These are phyloP conservation scores for Rhodotorula sp. DNA, from an alignment of 1,284 basidiomycete genomes.

Conservation along the genomic window DNA sequence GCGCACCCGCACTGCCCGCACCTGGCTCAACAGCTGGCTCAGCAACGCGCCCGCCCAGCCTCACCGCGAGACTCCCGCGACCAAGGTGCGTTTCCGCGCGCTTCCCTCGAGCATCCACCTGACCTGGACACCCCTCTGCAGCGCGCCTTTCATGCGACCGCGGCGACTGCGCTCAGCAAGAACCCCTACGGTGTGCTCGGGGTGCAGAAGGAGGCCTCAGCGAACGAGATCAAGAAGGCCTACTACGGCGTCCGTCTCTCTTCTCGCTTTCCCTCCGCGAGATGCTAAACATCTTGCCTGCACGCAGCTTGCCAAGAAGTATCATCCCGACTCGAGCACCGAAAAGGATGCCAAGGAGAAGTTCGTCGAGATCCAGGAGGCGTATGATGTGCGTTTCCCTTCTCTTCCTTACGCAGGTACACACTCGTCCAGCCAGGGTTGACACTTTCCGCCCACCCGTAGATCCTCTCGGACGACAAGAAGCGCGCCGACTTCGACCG, in stretches of 20 bases:
- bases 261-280: conserved; percentile 1
- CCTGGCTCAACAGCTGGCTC: background rate
- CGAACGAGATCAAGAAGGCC: conserved; percentile 91
- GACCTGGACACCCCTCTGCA: background rate
- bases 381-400: conserved; percentile 80
- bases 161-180: conserved; percentile 62
- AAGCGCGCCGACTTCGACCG: conserved; percentile 92
- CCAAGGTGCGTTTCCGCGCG: conserved; percentile 7
- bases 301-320: conserved; percentile 88
- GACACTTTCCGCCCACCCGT: background rate
- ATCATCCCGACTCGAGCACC: conserved; percentile 95
- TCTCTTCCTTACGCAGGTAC: no score
- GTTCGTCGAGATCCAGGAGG: conserved; percentile 95
- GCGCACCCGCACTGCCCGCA: background rate
- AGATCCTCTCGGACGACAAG: conserved; percentile 91
- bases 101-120: background rate
- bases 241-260: conserved; percentile 80
- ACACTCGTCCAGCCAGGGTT: background rate
- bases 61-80: background rate
- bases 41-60: background rate
- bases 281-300: background rate
- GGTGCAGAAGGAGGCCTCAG: conserved; percentile 77
- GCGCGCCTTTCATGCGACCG: conserved; percentile 25
- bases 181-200: conserved; percentile 91
- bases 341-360: conserved; percentile 87